Base-by-base conservation (phyloP, 2,329 filamentous ascomycete genomes). In the Microcera coccophila region DNA sequence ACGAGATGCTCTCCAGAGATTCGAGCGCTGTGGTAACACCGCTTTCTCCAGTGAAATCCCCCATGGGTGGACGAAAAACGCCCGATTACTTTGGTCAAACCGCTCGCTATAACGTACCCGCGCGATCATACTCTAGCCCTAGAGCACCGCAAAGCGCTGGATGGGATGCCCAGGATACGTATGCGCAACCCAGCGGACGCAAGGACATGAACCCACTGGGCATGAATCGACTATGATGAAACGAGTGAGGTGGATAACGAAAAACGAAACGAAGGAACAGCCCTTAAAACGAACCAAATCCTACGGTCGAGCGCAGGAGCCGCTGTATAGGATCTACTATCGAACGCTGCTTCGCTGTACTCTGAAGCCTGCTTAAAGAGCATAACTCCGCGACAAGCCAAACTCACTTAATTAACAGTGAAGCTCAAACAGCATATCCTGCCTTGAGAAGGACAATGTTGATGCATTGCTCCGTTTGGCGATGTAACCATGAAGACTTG, bases 1-100 rank as follows among this genome's bases (percentile, higher is more conserved):
- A 90, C 73, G 87, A 90, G 74, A 90, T 90, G 85, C 81, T 90
- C 57, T 79, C 76, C 54, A 72, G 71, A 64, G 76, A 78, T 57
- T 70, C 71, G 63, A 74, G 70, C 65, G 65, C 71, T 55, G 64
- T 70, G 69, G 69, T 78, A 73, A 79, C 76, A 67, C 71, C 74
- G 50, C 58, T 68, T 57, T 66, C 63, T 62, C 61, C 66, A 62
- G 63, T 59, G 53, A 67, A 61, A 59, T 62, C 60, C 15, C 50
- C 60, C 42, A 59, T 59, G 38, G 39, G 49, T 36, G 71, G 72
- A 46, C 70, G 71, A 44, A 65, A 65, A 50, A 76, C 73, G 12
- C 73, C 74, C 43, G 78, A 81, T 55, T 79, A 76, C 58, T 79
- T 79, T 56, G 75, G 72, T 37, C 67, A 70, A 35, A 70, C 74